A percentile compares a stretch with the other conserved stretches of the same genome.
phyloP scores from a whole-genome alignment of 1,139 yeast genomes.

The Taphrina wiesneri region DNA sequence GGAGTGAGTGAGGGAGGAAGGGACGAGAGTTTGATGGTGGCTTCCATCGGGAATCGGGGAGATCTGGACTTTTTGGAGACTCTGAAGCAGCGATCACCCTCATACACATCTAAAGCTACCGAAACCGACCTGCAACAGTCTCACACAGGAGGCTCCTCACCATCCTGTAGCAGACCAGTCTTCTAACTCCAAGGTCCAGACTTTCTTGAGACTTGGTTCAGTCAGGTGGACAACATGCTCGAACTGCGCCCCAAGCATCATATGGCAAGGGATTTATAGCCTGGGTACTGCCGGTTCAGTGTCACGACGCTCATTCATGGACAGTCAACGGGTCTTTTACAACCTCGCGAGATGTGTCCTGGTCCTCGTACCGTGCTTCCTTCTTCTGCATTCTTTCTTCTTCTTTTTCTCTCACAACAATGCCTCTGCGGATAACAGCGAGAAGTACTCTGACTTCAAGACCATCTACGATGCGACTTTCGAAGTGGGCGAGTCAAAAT shows the following conservation, averaged over 20 bases:
- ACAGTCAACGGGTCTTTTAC: not conserved
- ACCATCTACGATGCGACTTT: not conserved
- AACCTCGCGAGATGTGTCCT: not conserved
- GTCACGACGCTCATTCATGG: not conserved
- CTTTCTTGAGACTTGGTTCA: not conserved
- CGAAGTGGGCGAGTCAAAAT: not conserved
- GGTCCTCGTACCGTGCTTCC: not conserved
- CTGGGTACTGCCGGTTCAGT: too few relatives aligned
- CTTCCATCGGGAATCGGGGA: too few relatives aligned
- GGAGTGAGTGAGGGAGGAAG: not conserved
- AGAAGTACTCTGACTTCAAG: not conserved
- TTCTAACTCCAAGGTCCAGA: too few relatives aligned
- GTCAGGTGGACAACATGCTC: not conserved
- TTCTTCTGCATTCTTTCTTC: not conserved
- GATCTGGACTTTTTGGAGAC: too few relatives aligned
- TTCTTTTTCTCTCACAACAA: not conserved
- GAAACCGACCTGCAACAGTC: not conserved
- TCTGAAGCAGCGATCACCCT: too few relatives aligned
- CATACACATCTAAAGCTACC: too few relatives aligned
- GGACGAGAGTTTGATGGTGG: too few relatives aligned
- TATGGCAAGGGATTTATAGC: too few relatives aligned
- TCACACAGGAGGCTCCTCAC: not conserved
- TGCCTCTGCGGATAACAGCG: not conserved
- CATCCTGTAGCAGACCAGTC: not conserved
- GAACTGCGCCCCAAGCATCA: too few relatives aligned